Base-by-base conservation (phyloP, 441 rosid genomes). In the Mallotus repandus region DNA sequence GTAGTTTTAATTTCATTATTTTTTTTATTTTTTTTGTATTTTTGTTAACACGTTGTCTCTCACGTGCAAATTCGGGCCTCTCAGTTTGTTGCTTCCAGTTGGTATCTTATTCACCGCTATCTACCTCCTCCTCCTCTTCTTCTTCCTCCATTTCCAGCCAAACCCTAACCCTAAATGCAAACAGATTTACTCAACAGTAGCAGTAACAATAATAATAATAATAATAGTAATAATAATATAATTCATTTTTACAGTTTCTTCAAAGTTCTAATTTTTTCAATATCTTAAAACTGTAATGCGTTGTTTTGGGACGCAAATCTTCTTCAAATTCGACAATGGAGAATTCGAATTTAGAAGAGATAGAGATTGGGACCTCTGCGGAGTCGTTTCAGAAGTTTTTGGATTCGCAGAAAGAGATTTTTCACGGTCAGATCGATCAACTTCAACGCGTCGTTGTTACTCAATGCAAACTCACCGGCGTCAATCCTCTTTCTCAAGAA, bases 401-500 rank as follows among this genome's bases (percentile, higher is more conserved):
- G 78, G 89, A 82, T 57, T 81, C 92, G 25, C 98, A 94, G 83
- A 91, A 80, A 68, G 91, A 83, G 74, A 82, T 92, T 50, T 89
- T 96, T 73, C 97, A 88, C 80, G 70, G 84, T 78, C 97, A 94
- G 92, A 85, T 94, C 92, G 91, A 90, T 71, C 93, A 92, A 80
- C 88, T 94, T 32, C 94, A 88, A 78, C 79, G 82, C 75, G 84
- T 96, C 45, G 93, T 96, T 58, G 89, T 92, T 77, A 84, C 84
- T 53, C 99, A 96, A 76, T 94, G 99, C 91, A 84, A 84, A 67
- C 97, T 96, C 77, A 96, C 98, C 64, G 98, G 98, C 68, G 99
- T 86, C 84, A 96, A 96, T 76, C 99, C 98, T 69, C 98, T 96
- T 69, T 89, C 99, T 45, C 99, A 96, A 80, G 98, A 96, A 77